A percentile compares a stretch with the other conserved stretches of the same genome.
These are phyloP conservation scores for Pyricularia grisea DNA, from an alignment of 2,329 filamentous ascomycete species.

Conservation along the genomic window DNA sequence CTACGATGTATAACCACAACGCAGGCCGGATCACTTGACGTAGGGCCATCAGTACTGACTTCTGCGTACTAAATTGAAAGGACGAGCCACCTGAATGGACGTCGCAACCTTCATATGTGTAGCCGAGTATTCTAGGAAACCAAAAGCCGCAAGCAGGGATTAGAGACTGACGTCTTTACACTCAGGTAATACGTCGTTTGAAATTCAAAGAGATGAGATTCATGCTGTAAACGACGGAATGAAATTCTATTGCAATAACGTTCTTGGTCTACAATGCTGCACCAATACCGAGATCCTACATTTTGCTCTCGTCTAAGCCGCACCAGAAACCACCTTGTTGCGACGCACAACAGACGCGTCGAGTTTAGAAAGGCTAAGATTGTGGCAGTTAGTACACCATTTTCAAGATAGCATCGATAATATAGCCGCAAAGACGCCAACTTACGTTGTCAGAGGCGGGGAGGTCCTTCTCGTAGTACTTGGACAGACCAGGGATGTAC, in stretches of 20 bases:
- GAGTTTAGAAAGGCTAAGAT: slow-evolving; percentile 10
- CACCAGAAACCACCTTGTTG: background rate
- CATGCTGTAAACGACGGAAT: background rate
- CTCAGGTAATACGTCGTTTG: too few relatives aligned
- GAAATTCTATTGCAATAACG: background rate
- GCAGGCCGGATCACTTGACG: background rate
- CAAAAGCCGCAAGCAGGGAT: too few relatives aligned
- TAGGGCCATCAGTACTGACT: background rate
- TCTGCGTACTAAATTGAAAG: too few relatives aligned
- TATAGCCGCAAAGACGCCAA: slow-evolving; percentile 9
- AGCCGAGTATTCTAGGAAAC: too few relatives aligned
- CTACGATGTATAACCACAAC: background rate
- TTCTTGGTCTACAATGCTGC: slow-evolving; percentile 1
- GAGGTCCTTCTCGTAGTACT: slow-evolving; percentile 41
- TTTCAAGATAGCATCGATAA: background rate
- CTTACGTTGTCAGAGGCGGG: slow-evolving; percentile 55
- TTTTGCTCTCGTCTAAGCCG: background rate
- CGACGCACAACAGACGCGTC: background rate
- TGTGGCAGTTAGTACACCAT: background rate
- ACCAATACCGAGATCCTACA: background rate
- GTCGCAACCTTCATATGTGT: background rate
- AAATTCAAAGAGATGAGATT: too few relatives aligned
- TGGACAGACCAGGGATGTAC: slow-evolving; percentile 46
- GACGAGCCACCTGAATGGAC: too few relatives aligned
- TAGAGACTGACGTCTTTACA: too few relatives aligned